phyloP scores from a whole-genome alignment of 73 alveolate species.

The Paramecium primaurelia region DNA sequence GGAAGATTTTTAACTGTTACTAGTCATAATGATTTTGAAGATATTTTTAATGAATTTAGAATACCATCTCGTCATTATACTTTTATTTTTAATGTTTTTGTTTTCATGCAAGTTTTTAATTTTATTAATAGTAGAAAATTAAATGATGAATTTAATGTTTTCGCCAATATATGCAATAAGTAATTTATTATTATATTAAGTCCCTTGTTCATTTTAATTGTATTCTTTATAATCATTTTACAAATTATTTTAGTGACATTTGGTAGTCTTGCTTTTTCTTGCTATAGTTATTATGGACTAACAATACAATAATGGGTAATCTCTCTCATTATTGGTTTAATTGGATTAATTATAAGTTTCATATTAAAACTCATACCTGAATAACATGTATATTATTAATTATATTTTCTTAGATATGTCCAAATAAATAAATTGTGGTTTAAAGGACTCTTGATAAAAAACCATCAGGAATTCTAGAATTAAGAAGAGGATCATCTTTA shows the following conservation, averaged over 20 bases:
- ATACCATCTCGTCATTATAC: neutral
- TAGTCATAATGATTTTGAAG: slow-evolving; percentile 70
- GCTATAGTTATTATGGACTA: slow-evolving; percentile 3
- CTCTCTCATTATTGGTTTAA: neutral
- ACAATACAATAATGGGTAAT: slow-evolving; percentile 7
- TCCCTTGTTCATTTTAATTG: neutral
- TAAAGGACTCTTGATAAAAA: neutral
- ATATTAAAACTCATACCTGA: neutral
- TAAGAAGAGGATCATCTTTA: slow-evolving; percentile 43
- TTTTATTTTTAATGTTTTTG: slow-evolving; percentile 10
- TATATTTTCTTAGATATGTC: neutral
- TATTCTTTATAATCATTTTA: neutral
- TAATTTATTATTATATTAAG: neutral
- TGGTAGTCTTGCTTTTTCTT: neutral
- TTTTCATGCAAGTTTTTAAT: neutral
- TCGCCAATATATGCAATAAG: neutral
- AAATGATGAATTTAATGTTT: neutral
- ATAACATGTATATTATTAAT: neutral
- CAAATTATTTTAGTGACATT: neutral
- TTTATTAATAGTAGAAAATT: neutral
- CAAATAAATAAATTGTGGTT: neutral
- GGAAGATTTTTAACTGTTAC: slow-evolving; percentile 67
- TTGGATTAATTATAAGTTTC: neutral
- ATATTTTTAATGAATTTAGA: slow-evolving; percentile 46
- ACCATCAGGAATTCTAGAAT: slow-evolving; percentile 17